Conservation (phyloP, 495 filamentous ascomycete genomes). For the Aspergillus diversus region DNA sequence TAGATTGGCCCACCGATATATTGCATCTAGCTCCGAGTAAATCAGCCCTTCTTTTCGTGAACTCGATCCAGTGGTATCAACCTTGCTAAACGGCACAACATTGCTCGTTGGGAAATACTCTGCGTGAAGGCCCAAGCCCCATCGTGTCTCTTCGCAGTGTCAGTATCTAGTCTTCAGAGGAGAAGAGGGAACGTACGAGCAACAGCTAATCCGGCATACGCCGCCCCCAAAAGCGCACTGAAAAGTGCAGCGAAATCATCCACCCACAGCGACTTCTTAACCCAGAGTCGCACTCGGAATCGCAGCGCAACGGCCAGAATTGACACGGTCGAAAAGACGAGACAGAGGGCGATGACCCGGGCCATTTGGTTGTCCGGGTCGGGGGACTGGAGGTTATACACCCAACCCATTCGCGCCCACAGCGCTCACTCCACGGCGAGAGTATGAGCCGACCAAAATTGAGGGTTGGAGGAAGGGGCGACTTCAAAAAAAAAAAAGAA, state of each 20-base stretch:
- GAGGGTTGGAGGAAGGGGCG: too few relatives aligned
- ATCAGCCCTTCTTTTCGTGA: not conserved
- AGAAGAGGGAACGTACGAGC: slow-evolving; percentile 27
- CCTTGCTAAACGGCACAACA: slow-evolving; percentile 34
- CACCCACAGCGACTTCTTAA: slow-evolving; percentile 27
- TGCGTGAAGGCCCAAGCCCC: slow-evolving; percentile 30
- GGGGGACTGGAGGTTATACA: slow-evolving; percentile 31
- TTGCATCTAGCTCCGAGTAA: slow-evolving; percentile 30
- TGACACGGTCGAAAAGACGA: slow-evolving; percentile 28
- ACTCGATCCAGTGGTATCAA: slow-evolving; percentile 4
- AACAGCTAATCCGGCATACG: slow-evolving; percentile 28
- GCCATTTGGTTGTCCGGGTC: slow-evolving; percentile 29
- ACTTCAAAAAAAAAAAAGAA: too few relatives aligned
- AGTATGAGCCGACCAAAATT: too few relatives aligned
- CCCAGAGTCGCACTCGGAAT: slow-evolving; percentile 27
- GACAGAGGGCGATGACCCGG: slow-evolving; percentile 25
- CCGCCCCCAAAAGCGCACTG: slow-evolving; percentile 26
- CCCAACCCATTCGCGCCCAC: slow-evolving; percentile 31
- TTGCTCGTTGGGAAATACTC: slow-evolving; percentile 30
- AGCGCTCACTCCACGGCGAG: not conserved
- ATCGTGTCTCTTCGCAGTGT: slow-evolving; percentile 32
- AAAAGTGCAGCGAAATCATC: slow-evolving; percentile 34
- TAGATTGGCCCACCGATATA: slow-evolving; percentile 37
- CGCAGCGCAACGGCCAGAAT: slow-evolving; percentile 30
- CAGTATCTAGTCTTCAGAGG: slow-evolving; percentile 2